Evolutionary conservation across 2,329 filamentous ascomycete genomes (phyloP).

Genomic region (Sclerotiophoma versabilis): DNA sequence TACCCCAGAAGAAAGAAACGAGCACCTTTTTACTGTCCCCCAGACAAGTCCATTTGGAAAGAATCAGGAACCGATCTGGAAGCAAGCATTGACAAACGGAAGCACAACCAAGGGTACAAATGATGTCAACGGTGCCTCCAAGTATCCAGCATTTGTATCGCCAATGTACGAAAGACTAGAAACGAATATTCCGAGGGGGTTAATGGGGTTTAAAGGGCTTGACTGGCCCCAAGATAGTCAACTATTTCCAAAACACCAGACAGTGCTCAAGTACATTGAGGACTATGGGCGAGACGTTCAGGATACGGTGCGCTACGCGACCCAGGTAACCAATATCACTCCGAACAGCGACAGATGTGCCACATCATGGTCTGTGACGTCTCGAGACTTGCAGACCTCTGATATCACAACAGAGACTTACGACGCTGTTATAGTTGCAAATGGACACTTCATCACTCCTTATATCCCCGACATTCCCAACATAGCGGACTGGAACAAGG

Average conservation of each 20-base stretch:
- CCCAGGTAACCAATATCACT: conserved; percentile 70
- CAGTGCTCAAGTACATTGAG: conserved; percentile 76
- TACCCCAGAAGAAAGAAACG: conserved; percentile 58
- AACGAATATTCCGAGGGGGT: conserved; percentile 80
- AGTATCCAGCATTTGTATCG: conserved; percentile 72
- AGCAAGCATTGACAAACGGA: neutral
- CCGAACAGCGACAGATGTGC: conserved; percentile 29
- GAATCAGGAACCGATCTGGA: conserved; percentile 68
- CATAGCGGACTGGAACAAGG: conserved; percentile 50
- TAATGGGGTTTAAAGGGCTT: conserved; percentile 82
- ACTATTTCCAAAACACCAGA: conserved; percentile 76
- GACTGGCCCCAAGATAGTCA: conserved; percentile 69
- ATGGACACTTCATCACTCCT: conserved; percentile 57
- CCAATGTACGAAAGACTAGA: conserved; percentile 84
- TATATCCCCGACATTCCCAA: conserved; percentile 53
- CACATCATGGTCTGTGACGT: conserved; percentile 66
- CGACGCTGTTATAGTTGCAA: conserved; percentile 57
- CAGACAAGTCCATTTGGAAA: conserved; percentile 69
- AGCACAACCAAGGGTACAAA: neutral
- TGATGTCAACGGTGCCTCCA: conserved; percentile 1
- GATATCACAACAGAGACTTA: conserved; percentile 59
- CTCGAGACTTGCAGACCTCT: conserved; percentile 58
- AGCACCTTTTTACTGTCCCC: conserved; percentile 63
- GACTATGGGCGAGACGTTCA: conserved; percentile 73
- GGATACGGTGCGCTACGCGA: conserved; percentile 72